Evolutionary conservation across 148 eudicot species (phyloP).

Genomic region (Euryodendron excelsum): DNA sequence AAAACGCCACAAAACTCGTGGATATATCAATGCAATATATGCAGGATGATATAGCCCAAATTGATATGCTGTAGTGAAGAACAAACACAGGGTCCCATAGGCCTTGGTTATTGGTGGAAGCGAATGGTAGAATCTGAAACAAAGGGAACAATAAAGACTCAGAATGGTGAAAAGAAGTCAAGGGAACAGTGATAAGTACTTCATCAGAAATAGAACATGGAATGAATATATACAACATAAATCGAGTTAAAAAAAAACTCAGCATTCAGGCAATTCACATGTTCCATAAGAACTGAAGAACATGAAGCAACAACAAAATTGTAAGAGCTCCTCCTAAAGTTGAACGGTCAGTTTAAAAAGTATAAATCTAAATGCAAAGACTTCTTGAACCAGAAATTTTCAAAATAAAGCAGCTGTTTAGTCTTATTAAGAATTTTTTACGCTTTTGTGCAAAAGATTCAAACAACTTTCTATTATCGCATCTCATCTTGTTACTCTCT

Average conservation of each 20-base stretch:
- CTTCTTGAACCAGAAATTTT: neutral
- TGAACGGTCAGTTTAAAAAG: neutral
- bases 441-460: too few relatives aligned
- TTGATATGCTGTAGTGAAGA: conserved; percentile 49
- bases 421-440: too few relatives aligned
- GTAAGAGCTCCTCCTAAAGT: neutral
- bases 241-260: neutral
- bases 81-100: conserved; percentile 78
- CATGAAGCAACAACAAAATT: neutral
- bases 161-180: neutral
- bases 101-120: conserved; percentile 94
- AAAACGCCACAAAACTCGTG: conserved; percentile 44
- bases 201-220: neutral
- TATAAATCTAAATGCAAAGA: neutral
- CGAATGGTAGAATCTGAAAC: conserved; percentile 64
- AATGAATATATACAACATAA: neutral
- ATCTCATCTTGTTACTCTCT: too few relatives aligned
- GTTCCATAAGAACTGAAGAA: neutral
- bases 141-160: conserved; percentile 3
- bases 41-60: conserved; percentile 40
- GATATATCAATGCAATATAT: conserved; percentile 43
- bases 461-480: too few relatives aligned
- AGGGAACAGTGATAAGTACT: neutral
- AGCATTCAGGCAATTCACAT: neutral
- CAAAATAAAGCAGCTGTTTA: neutral